Evolutionary conservation across 2,329 filamentous ascomycete genomes (phyloP), one percentile per base, ranked within the genome.

Genomic region (Ophiostoma fasciatum): DNA sequence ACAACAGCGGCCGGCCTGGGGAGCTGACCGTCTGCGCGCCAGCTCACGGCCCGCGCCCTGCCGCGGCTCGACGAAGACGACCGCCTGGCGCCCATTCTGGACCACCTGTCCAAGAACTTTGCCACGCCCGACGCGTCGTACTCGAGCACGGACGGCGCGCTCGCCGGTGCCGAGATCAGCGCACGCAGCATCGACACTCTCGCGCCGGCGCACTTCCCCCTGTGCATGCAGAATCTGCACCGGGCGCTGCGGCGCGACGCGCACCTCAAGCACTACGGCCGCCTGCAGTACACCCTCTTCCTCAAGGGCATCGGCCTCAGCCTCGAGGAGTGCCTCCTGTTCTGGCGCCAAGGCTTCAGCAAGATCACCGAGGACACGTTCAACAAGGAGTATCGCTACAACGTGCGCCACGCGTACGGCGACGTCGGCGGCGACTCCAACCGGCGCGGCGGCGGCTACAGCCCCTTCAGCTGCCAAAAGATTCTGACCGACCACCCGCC

Each of bases 321-420:
- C 44, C 63, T 98, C n/a, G 85, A 94, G 51, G 88, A 98, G 57
- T 84, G 76, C 48, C 69, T 98, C 18, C 48, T 84, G 11, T 98
- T 98, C 63, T 98, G 90, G 90, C 78, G 90, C 10, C 71, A 74
- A 43, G 66, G 71, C 20, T 96, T 98, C 69, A 76, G 75, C 53
- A 80, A 84, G 46, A 74, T 92, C 45, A 87, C 82, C 0, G 90
- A 96, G 50, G 88, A 96, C 50, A 78, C 78, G 25, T 98, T 96
- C 68, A 92, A 92, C 59, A 96, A 94, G 53, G 85, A 94, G 53
- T 96, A 98, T 61, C 73, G 82, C 30, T 98, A 98, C 68, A 96
- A 98, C 54, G 74, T 96, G 39, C 81, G 87, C n/a, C 88, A 98
- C 66, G 59, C 68, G 1, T 98, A 96, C 55, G 90, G 90, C 46